These are phyloP conservation scores for Cyberlindnera meyerae DNA, from an alignment of 805 yeast genomes.

Conservation along the genomic window DNA sequence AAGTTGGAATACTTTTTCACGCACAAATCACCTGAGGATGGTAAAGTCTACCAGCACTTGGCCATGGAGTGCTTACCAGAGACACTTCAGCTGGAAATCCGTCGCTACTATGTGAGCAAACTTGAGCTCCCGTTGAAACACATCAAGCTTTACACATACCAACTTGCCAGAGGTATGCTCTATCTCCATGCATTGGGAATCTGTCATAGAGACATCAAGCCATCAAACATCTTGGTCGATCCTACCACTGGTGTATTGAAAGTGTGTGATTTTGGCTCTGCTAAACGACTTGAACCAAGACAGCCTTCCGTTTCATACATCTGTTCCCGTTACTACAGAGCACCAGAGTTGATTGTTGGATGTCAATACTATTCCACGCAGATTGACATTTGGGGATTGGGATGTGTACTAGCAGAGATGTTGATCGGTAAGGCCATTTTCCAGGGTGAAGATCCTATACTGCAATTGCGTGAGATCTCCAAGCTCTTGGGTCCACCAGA, in stretches of 20 bases:
- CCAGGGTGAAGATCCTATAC: constrained; percentile 85
- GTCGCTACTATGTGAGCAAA: constrained; percentile 57
- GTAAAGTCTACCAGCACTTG: constrained; percentile 67
- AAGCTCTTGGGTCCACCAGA: constrained; percentile 89
- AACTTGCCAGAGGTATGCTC: constrained; percentile 78
- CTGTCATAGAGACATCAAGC: constrained; percentile 81
- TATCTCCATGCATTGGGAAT: constrained; percentile 77
- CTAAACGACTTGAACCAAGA: constrained; percentile 69
- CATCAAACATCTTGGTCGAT: constrained; percentile 74
- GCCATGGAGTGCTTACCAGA: constrained; percentile 89
- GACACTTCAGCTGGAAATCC: constrained; percentile 70
- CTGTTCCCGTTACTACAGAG: constrained; percentile 92
- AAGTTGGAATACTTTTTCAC: constrained; percentile 66
- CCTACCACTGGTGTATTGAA: constrained; percentile 62
- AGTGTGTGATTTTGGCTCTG: constrained; percentile 83
- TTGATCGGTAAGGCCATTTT: constrained; percentile 89
- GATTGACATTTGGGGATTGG: constrained; percentile 97
- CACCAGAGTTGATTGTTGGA: constrained; percentile 94
- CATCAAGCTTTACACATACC: constrained; percentile 72
- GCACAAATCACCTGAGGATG: constrained; percentile 57
- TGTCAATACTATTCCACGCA: constrained; percentile 81
- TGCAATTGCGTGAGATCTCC: constrained; percentile 86
- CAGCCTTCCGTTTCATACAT: constrained; percentile 93
- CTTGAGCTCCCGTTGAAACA: constrained; percentile 65
- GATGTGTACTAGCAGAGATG: constrained; percentile 95